Evolutionary conservation across 2,329 filamentous ascomycete genomes (phyloP).

Genomic region (Fusarium sp.): DNA sequence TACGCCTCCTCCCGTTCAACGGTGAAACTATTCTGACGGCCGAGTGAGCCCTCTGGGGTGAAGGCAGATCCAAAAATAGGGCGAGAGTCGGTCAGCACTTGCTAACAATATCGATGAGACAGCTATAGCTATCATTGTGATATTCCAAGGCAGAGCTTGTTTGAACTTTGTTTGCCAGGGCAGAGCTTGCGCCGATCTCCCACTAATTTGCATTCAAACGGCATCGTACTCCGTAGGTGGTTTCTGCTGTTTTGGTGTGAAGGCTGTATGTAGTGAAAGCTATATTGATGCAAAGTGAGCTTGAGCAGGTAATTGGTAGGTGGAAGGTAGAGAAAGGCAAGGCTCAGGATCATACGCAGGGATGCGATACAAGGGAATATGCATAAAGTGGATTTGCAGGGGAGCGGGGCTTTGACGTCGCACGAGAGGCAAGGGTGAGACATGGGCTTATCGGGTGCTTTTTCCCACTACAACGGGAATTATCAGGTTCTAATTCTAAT

Average conservation of each 20-base stretch:
- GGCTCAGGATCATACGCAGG: slow-evolving; percentile 18
- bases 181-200: slow-evolving; percentile 29
- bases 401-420: slow-evolving; percentile 28
- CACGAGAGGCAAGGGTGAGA: slow-evolving; percentile 28
- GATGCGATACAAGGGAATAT: slow-evolving; percentile 37
- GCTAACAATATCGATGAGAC: slow-evolving; percentile 41
- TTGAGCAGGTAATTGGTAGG: not conserved
- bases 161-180: slow-evolving; percentile 10
- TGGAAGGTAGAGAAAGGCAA: no score
- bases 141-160: slow-evolving; percentile 10
- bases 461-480: slow-evolving; percentile 22
- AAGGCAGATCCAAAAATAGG: slow-evolving; percentile 27
- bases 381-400: slow-evolving; percentile 43
- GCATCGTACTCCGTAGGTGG: not conserved
- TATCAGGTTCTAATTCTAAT: slow-evolving; percentile 19
- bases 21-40: slow-evolving; percentile 32
- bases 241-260: not conserved
- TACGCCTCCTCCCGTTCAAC: not conserved
- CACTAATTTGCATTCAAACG: slow-evolving; percentile 28
- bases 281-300: slow-evolving; percentile 11
- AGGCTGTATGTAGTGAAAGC: no score
- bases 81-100: slow-evolving; percentile 19
- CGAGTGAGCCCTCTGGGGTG: not conserved
- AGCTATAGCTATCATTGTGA: slow-evolving; percentile 13
- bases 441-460: slow-evolving; percentile 30